These are phyloP conservation scores for Pelargonium fulgidum DNA, from an alignment of 441 rosid genomes.

Conservation along the genomic window DNA sequence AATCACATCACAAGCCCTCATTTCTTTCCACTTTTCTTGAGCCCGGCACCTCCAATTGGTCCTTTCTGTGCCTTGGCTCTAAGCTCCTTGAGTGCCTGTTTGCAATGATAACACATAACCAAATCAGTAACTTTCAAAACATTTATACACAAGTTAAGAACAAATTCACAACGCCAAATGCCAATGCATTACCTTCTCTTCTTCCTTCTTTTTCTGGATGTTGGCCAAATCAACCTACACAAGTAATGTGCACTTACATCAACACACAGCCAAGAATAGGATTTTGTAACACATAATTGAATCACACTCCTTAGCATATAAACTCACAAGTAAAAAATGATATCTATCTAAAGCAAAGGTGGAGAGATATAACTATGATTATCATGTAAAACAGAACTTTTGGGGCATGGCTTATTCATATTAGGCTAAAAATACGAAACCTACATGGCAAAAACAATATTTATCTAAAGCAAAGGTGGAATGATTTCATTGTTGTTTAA, in stretches of 20 bases:
- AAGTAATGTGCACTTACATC: not conserved
- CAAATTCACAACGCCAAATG: too few species aligned
- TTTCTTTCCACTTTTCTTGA: conserved; percentile 94
- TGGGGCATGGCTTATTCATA: too few species aligned
- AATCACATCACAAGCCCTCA: conserved; percentile 24
- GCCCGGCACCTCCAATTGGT: conserved; percentile 75
- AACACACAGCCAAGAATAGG: too few species aligned
- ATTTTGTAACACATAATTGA: not conserved
- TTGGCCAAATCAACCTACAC: conserved; percentile 55
- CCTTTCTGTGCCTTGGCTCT: conserved; percentile 88
- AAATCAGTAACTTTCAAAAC: not conserved
- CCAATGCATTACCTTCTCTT: conserved; percentile 50
- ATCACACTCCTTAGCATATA: conserved; percentile 12
- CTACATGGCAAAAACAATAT: too few species aligned
- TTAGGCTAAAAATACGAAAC: too few species aligned
- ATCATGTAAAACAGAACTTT: too few species aligned
- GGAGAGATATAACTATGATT: too few species aligned
- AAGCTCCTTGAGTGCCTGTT: conserved; percentile 79
- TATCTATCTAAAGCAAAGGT: too few species aligned
- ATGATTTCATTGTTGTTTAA: too few species aligned
- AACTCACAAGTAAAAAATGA: not conserved
- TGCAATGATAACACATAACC: conserved; percentile 7
- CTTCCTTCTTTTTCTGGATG: conserved; percentile 83
- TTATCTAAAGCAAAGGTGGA: too few species aligned
- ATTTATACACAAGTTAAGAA: too few species aligned